Evolutionary conservation across 1,284 basidiomycete genomes (phyloP), one percentile per base, ranked within the genome.

Genomic region (Peniophora sp.): DNA sequence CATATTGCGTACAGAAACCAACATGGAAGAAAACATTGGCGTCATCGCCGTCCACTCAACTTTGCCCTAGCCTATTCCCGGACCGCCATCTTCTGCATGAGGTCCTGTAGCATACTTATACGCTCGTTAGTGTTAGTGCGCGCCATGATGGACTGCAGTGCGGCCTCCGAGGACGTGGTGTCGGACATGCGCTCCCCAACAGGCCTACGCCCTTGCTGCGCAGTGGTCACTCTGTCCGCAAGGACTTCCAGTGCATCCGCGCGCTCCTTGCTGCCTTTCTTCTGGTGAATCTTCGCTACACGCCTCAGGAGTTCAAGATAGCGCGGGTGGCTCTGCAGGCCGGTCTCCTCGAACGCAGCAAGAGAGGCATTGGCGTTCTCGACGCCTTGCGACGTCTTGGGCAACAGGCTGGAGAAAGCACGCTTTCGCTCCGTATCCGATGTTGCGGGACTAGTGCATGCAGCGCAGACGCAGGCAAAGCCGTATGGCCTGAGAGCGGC

Each of bases 401-500:
- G n/a, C 8, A 41, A 41, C 8, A 41, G 39, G 16, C 5, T 16
- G 5, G 5, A 5, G 5, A 22, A 6, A 6, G 16, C 16, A 8
- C 16, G 39, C 39, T 17, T 16, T n/a, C n/a, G 5, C 8, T 41
- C 39, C n/a, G 6, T 8, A 8, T 17, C 20, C 39, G 39, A 5
- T 17, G 5, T 16, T 16, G 8, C 27, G 12, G 51, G 34, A 34
- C 49, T 47, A 11, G 16, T n/a, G 22, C 51, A 52, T n/a, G 36
- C 47, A 14, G 12, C 8, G 27, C 51, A 52, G 19, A 24, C 20
- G 48, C 51, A 52, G 10, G 19, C 6, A 36, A 52, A 50, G 36
- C 47, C 47, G 27, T 50, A 50, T 1, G 47, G 35, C n/a, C 23
- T 32, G n/a, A n/a, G n/a, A n/a, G n/a, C 27, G 49, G 51, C 27